These are phyloP conservation scores for Candida ascalaphidarum DNA, from an alignment of 805 yeast genomes.

Conservation along the genomic window DNA sequence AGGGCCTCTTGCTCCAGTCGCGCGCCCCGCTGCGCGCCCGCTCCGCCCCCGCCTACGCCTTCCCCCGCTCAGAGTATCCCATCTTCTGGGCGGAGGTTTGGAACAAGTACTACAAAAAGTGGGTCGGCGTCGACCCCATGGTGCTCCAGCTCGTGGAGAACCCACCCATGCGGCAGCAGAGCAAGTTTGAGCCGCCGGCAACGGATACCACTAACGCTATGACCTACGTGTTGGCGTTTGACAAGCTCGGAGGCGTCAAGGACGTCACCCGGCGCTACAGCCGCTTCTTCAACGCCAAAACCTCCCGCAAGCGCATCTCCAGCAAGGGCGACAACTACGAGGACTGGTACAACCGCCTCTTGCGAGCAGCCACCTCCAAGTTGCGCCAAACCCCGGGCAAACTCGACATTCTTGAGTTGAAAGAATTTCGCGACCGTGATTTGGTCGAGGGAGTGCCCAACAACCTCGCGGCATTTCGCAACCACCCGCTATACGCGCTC, in stretches of 20 bases:
- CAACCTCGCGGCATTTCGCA: slow-evolving; percentile 70
- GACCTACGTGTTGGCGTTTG: slow-evolving; percentile 73
- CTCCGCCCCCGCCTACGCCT: slow-evolving; percentile 1
- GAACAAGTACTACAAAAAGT: slow-evolving; percentile 61
- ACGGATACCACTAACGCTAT: slow-evolving; percentile 50
- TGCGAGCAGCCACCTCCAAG: slow-evolving; percentile 22
- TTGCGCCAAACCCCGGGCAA: slow-evolving; percentile 8
- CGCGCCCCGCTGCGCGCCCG: no score
- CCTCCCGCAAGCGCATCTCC: slow-evolving; percentile 64
- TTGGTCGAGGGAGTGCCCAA: slow-evolving; percentile 82
- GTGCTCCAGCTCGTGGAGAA: slow-evolving; percentile 57
- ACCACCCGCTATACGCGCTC: slow-evolving; percentile 79
- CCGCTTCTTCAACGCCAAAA: slow-evolving; percentile 60
- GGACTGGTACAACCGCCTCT: slow-evolving; percentile 51
- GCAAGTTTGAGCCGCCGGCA: slow-evolving; percentile 67
- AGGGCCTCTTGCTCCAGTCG: no score
- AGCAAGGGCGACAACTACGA: slow-evolving; percentile 43
- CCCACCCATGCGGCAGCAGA: slow-evolving; percentile 41
- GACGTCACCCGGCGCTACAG: slow-evolving; percentile 87
- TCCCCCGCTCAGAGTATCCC: slow-evolving; percentile 41
- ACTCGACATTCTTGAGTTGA: slow-evolving; percentile 47
- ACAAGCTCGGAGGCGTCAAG: slow-evolving; percentile 50
- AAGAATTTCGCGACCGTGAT: slow-evolving; percentile 54
- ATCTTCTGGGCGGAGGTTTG: slow-evolving; percentile 93
- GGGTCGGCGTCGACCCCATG: slow-evolving; percentile 85